phyloP scores from a whole-genome alignment of 2,329 filamentous ascomycete species.

The Fusarium citri region DNA sequence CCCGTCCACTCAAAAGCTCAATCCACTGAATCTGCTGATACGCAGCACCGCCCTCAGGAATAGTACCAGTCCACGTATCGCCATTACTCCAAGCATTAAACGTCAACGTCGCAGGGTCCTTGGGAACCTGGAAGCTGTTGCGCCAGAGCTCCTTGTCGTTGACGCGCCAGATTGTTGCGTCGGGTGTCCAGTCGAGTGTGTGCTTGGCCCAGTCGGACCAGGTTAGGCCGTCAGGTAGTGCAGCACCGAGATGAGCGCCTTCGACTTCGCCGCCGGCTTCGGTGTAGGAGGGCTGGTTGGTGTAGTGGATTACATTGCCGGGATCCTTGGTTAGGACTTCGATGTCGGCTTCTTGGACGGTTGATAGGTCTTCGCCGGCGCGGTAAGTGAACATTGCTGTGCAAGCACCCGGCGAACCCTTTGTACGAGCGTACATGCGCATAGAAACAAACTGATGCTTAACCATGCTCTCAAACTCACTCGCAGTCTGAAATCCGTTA shows the following conservation, averaged over 20 bases:
- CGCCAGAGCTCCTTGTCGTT: slow-evolving; percentile 60
- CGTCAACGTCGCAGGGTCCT: slow-evolving; percentile 61
- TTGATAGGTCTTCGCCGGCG: slow-evolving; percentile 47
- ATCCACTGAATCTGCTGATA: slow-evolving; percentile 71
- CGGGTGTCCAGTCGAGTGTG: slow-evolving; percentile 68
- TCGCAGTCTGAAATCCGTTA: slow-evolving; percentile 56
- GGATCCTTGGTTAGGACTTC: slow-evolving; percentile 62
- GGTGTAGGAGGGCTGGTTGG: slow-evolving; percentile 67
- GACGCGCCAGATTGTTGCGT: slow-evolving; percentile 65
- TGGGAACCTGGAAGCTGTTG: slow-evolving; percentile 66
- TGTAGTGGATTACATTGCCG: slow-evolving; percentile 61
- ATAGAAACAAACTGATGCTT: slow-evolving; percentile 49
- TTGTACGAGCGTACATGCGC: slow-evolving; percentile 61
- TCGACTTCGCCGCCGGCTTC: slow-evolving; percentile 57
- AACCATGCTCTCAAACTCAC: slow-evolving; percentile 58
- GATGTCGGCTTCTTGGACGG: slow-evolving; percentile 63
- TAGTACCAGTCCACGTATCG: slow-evolving; percentile 66
- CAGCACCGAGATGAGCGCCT: slow-evolving; percentile 58
- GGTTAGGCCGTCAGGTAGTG: slow-evolving; percentile 54
- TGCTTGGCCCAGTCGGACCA: slow-evolving; percentile 68
- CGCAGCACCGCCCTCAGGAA: slow-evolving; percentile 61
- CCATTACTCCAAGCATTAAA: slow-evolving; percentile 72
- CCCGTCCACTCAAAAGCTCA: slow-evolving; percentile 64
- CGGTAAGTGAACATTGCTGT: slow-evolving; percentile 65
- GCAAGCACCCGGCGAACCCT: slow-evolving; percentile 59